A percentile compares a stretch with the other conserved stretches of the same genome.
Conservation (phyloP, 2,329 filamentous ascomycete species). For the Ploettnerulaceae sp. region DNA sequence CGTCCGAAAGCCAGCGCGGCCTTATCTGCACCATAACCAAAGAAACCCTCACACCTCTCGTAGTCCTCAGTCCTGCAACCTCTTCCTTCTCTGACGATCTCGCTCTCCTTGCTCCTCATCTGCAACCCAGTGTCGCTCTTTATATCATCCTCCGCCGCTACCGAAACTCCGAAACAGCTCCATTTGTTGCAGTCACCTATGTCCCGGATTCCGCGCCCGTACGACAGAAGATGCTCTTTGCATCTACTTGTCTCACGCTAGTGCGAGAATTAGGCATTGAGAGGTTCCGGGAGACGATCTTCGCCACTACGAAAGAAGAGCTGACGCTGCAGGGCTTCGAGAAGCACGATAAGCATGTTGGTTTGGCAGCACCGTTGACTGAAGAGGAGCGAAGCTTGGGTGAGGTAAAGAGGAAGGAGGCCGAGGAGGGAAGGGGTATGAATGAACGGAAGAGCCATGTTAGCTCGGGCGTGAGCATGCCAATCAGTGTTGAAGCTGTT, state of each 20-base stretch:
- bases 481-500: slow-evolving; percentile 57
- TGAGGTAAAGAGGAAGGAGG: slow-evolving; percentile 70
- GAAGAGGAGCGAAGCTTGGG: slow-evolving; percentile 70
- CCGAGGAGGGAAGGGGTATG: slow-evolving; percentile 67
- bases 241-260: slow-evolving; percentile 69
- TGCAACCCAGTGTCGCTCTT: slow-evolving; percentile 62
- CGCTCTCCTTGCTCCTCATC: slow-evolving; percentile 53
- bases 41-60: slow-evolving; percentile 61
- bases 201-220: slow-evolving; percentile 75
- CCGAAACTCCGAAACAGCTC: slow-evolving; percentile 42
- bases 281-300: slow-evolving; percentile 71
- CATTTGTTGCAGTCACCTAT: slow-evolving; percentile 68
- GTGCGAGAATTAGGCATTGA: slow-evolving; percentile 73
- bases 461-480: slow-evolving; percentile 41
- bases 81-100: slow-evolving; percentile 62
- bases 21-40: slow-evolving; percentile 66
- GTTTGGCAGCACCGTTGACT: slow-evolving; percentile 65
- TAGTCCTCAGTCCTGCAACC: slow-evolving; percentile 48
- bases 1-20: slow-evolving; percentile 57
- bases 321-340: slow-evolving; percentile 65
- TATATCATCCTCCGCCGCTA: slow-evolving; percentile 73
- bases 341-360: slow-evolving; percentile 64
- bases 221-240: slow-evolving; percentile 83
- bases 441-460: slow-evolving; percentile 48
- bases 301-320: slow-evolving; percentile 65